Percentiles rank a stretch among this genome's conserved stretches.
phyloP scores from a whole-genome alignment of 768 basidiomycete species.

The Lentinula sp. region DNA sequence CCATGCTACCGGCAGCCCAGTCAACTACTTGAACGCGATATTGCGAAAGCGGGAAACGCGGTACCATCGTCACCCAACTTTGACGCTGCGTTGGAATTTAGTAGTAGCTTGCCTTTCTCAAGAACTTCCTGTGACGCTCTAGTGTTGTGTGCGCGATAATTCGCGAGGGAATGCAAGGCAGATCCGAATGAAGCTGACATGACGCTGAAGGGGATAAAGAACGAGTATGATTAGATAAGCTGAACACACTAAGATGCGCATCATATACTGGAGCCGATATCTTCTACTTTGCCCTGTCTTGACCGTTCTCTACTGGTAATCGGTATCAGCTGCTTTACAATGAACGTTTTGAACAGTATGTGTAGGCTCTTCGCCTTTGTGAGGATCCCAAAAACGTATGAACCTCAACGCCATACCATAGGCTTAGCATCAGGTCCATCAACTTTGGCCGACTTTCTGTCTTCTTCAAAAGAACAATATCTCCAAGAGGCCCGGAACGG shows the following conservation, averaged over 20 bases:
- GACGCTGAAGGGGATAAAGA: constrained; percentile 4
- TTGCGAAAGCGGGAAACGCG: constrained; percentile 6
- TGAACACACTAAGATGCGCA: neutral
- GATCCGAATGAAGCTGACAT: constrained; percentile 17
- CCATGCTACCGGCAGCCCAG: constrained; percentile 54
- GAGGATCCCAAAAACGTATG: neutral
- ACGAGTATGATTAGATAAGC: neutral
- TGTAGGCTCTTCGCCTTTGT: neutral
- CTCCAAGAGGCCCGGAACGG: neutral
- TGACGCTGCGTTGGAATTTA: constrained; percentile 37
- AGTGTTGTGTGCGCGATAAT: constrained; percentile 25
- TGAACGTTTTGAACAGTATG: neutral
- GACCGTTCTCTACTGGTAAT: constrained; percentile 1
- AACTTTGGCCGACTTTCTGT: constrained; percentile 1
- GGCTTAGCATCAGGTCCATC: neutral
- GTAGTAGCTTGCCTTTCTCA: constrained; percentile 41
- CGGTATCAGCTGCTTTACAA: neutral
- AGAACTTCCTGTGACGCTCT: constrained; percentile 56
- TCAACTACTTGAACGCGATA: neutral
- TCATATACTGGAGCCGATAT: neutral
- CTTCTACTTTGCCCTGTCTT: neutral
- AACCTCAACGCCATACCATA: constrained; percentile 1
- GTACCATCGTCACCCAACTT: constrained; percentile 56
- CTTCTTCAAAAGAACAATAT: neutral
- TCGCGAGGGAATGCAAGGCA: constrained; percentile 27